Evolutionary conservation across 2,329 filamentous ascomycete genomes (phyloP).

Genomic region (Talaromyces islandicus): DNA sequence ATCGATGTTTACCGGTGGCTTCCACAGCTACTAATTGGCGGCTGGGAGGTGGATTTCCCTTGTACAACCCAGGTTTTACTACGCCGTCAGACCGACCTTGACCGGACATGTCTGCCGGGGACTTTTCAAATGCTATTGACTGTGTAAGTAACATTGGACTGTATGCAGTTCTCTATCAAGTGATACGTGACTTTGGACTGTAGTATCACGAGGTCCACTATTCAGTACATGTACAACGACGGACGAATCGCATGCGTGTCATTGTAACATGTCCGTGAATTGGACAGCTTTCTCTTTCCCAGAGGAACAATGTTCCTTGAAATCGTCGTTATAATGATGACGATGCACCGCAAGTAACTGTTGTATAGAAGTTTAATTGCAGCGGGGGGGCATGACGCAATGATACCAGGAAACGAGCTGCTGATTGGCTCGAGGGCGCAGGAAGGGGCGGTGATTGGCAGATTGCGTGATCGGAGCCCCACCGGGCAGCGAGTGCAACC

Average conservation of each 20-base stretch:
- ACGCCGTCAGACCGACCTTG: background rate
- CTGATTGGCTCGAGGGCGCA: background rate
- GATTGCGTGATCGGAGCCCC: background rate
- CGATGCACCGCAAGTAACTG: no score
- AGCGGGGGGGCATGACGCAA: background rate
- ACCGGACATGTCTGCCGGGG: background rate
- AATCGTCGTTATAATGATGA: background rate
- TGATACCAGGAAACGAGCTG: background rate
- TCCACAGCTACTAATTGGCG: background rate
- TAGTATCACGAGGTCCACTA: no score
- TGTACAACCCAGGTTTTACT: background rate
- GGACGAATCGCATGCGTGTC: background rate
- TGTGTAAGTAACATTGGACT: background rate
- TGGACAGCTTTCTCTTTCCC: background rate
- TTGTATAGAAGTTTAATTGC: background rate
- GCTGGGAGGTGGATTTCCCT: background rate
- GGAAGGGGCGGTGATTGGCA: background rate
- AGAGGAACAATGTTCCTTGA: background rate
- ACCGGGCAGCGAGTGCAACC: background rate
- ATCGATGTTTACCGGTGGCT: background rate
- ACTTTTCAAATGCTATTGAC: background rate
- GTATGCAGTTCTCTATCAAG: background rate
- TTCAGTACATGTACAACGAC: background rate
- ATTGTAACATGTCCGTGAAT: background rate
- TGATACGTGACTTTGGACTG: background rate